Evolutionary conservation across 352 stramenopile genomes (phyloP).

Genomic region (Globisporangium alternatum): DNA sequence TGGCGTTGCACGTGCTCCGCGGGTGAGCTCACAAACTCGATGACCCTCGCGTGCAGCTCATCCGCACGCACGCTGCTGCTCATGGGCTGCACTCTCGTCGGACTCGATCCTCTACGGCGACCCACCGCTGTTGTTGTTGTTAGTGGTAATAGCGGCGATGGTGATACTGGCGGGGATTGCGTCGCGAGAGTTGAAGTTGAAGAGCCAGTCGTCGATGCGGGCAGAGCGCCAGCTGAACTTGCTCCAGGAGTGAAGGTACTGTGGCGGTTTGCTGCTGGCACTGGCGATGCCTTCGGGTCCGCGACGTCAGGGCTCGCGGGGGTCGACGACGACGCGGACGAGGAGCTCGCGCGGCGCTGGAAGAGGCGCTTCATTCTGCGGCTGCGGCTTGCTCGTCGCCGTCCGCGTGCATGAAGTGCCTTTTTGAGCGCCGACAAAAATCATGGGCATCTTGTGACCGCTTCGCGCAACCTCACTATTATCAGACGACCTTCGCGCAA

Average conservation of each 20-base stretch:
- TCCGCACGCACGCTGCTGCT: not conserved
- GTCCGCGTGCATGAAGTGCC: not conserved
- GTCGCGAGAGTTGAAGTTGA: not conserved
- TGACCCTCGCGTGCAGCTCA: conserved; percentile 26
- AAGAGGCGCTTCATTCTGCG: conserved; percentile 56
- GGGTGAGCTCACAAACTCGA: conserved; percentile 28
- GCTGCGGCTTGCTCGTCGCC: not conserved
- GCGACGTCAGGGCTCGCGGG: not conserved
- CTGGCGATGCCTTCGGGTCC: not conserved
- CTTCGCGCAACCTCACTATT: no score
- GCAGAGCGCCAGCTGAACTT: conserved; percentile 11
- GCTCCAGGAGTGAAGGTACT: not conserved
- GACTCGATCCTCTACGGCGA: conserved; percentile 3
- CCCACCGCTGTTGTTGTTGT: no score
- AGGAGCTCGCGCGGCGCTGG: conserved; percentile 28
- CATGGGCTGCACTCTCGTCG: conserved; percentile 13
- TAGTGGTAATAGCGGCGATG: not conserved
- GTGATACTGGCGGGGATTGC: not conserved
- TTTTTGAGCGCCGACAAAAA: no score
- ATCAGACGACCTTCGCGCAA: not conserved
- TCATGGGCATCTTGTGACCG: no score
- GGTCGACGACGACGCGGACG: conserved; percentile 15
- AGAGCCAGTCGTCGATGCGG: conserved; percentile 3
- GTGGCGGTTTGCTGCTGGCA: not conserved
- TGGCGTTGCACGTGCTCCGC: conserved; percentile 19